Evolutionary conservation across 768 basidiomycete species (phyloP).

Genomic region (Amanita fuliginea): DNA sequence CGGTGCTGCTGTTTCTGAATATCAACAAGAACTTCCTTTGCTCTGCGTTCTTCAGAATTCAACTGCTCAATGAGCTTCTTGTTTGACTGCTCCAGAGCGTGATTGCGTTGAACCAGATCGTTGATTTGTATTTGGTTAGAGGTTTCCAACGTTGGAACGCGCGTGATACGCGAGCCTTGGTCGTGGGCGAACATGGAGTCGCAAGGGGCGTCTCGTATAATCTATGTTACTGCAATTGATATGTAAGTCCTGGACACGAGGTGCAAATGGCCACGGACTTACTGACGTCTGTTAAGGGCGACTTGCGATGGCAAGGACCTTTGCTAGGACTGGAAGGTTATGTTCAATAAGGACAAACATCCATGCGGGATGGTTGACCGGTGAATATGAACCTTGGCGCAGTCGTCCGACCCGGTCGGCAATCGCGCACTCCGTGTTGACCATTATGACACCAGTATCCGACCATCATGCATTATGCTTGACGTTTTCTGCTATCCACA

Average conservation of each 20-base stretch:
- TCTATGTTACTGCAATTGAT: neutral
- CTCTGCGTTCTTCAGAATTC: slow-evolving; percentile 27
- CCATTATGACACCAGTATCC: too few relatives aligned
- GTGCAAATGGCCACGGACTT: neutral
- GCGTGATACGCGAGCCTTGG: slow-evolving; percentile 13
- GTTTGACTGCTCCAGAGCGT: slow-evolving; percentile 49
- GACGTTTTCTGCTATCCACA: too few relatives aligned
- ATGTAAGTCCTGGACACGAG: neutral
- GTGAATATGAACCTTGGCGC: too few relatives aligned
- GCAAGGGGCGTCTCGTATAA: neutral
- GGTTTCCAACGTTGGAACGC: slow-evolving; percentile 38
- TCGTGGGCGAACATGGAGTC: slow-evolving; percentile 11
- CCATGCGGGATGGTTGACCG: neutral
- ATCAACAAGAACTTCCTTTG: slow-evolving; percentile 27
- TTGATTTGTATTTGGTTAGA: slow-evolving; percentile 61
- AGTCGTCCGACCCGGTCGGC: too few relatives aligned
- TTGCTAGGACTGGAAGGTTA: neutral
- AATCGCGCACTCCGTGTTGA: too few relatives aligned
- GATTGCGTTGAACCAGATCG: slow-evolving; percentile 61
- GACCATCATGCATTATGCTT: too few relatives aligned
- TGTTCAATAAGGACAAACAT: neutral
- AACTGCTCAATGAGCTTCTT: slow-evolving; percentile 43
- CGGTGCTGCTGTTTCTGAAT: slow-evolving; percentile 38
- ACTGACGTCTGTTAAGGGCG: neutral
- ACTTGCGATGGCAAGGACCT: neutral